Base-by-base conservation (phyloP, 78 protist species). In the Dictyostelium intermedium region DNA sequence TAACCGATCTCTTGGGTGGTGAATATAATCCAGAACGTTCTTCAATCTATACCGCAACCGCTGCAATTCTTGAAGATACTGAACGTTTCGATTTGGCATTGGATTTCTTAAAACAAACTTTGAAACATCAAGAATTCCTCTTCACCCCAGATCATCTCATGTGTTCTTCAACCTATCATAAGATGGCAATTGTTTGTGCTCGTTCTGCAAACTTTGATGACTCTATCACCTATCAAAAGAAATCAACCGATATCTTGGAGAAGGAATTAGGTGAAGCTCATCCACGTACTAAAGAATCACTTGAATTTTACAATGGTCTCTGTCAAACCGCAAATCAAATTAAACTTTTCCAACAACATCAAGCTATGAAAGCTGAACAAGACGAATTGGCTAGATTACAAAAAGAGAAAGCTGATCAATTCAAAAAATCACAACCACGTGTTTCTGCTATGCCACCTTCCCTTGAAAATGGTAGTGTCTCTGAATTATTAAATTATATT, bases 21-120 rank as follows among this genome's bases (percentile, higher is more conserved):
- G 87, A 83, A 39, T 82, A 35, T 11, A 87, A 87, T 39, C 96
- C 96, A 16, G 96, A 94, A 83, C 74, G 85, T 61, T 41, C 93
- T 1, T 87, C 96, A 27, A 83, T 70, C 39, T 94, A 94, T 73
- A 86, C 92, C 8, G 39, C 84, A 2, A 56, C 45, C 1, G 81
- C 92, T 3, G 41, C 78, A 10, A 23, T 94, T 72, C 91, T 94
- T 4, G 83, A 87, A 81, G 93, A 94, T 16, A n/a, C 84, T 13
- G 66, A 32, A 4, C 32, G 82, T 35, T 72, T 41, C 45, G 91
- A 83, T 8, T 34, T 60, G 25, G 78, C 92, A 4, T 30, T 79
- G n/a, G 83, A 84, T 10, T 92, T 45, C 91, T 41, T 84, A 10
- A 32, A 53, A 34, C 70, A 77, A 78, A 37, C 85, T 13, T 9